Evolutionary conservation across 2,329 filamentous ascomycete species (phyloP).

Genomic region (Trichoderma citrinoviride): DNA sequence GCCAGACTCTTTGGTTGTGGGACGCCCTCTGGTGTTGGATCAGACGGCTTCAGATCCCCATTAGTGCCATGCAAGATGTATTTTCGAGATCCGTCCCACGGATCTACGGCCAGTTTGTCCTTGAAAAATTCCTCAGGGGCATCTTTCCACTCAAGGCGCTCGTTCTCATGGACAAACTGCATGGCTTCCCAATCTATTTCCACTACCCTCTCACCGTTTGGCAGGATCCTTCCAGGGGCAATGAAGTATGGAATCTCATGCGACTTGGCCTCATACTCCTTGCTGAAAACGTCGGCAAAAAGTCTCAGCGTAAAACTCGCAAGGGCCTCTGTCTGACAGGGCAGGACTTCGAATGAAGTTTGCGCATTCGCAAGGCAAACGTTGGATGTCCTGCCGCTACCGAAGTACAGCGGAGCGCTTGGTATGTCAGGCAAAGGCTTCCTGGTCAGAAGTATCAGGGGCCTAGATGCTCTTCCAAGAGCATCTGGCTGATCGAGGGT

Average conservation of each 20-base stretch:
- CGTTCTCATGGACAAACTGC: slow-evolving; percentile 35
- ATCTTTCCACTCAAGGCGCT: slow-evolving; percentile 41
- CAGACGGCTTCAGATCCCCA: slow-evolving; percentile 58
- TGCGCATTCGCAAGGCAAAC: slow-evolving; percentile 51
- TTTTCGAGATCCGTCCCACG: slow-evolving; percentile 61
- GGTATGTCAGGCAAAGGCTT: slow-evolving; percentile 62
- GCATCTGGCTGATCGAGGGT: slow-evolving; percentile 54
- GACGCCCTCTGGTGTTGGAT: slow-evolving; percentile 60
- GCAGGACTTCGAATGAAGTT: slow-evolving; percentile 43
- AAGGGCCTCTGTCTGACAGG: slow-evolving; percentile 52
- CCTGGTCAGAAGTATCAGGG: slow-evolving; percentile 70
- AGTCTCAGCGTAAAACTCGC: slow-evolving; percentile 70
- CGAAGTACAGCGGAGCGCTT: slow-evolving; percentile 69
- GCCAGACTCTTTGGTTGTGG: slow-evolving; percentile 46
- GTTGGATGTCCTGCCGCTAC: slow-evolving; percentile 57
- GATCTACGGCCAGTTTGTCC: slow-evolving; percentile 56
- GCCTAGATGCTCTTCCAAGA: slow-evolving; percentile 58
- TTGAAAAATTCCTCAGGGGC: slow-evolving; percentile 49
- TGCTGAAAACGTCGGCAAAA: slow-evolving; percentile 86
- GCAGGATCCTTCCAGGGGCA: slow-evolving; percentile 50
- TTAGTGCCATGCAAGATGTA: slow-evolving; percentile 55
- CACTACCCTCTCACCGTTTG: not conserved
- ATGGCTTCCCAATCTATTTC: slow-evolving; percentile 63
- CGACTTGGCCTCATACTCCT: slow-evolving; percentile 65
- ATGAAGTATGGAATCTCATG: slow-evolving; percentile 79